Evolutionary conservation across 345 rosid genomes (phyloP).

Genomic region (Sonneratia alba): DNA sequence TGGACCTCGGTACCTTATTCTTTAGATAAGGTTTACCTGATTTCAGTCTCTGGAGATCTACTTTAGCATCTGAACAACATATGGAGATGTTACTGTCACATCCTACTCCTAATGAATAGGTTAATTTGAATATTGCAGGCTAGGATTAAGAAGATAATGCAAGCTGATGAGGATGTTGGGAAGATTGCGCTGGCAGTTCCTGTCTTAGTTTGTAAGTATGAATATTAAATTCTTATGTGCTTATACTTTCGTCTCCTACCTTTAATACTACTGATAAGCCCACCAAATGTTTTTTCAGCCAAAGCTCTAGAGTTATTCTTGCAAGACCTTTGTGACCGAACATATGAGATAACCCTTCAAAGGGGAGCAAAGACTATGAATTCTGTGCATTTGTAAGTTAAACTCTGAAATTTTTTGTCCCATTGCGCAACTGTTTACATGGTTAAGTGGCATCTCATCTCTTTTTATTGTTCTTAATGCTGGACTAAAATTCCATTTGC

Average conservation of each 20-base stretch:
- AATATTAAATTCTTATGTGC: neutral
- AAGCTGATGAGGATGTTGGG: conserved; percentile 99
- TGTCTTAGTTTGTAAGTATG: conserved; percentile 87
- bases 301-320: conserved; percentile 94
- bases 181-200: conserved; percentile 97
- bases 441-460: neutral
- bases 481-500: neutral
- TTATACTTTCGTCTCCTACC: neutral
- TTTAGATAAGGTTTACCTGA: neutral
- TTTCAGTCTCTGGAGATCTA: neutral
- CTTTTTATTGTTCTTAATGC: conserved; percentile 1
- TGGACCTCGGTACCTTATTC: neutral
- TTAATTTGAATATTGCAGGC: conserved; percentile 42
- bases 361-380: conserved; percentile 98
- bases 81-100: neutral
- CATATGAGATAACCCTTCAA: conserved; percentile 86
- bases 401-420: neutral
- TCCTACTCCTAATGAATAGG: neutral
- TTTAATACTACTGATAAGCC: conserved; percentile 11
- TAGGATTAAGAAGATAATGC: conserved; percentile 97
- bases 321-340: conserved; percentile 97
- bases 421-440: neutral
- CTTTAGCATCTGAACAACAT: neutral
- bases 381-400: conserved; percentile 85
- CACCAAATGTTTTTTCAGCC: conserved; percentile 45